Base-by-base conservation (phyloP, 148 eudicot genomes). In the Rheum nobile region DNA sequence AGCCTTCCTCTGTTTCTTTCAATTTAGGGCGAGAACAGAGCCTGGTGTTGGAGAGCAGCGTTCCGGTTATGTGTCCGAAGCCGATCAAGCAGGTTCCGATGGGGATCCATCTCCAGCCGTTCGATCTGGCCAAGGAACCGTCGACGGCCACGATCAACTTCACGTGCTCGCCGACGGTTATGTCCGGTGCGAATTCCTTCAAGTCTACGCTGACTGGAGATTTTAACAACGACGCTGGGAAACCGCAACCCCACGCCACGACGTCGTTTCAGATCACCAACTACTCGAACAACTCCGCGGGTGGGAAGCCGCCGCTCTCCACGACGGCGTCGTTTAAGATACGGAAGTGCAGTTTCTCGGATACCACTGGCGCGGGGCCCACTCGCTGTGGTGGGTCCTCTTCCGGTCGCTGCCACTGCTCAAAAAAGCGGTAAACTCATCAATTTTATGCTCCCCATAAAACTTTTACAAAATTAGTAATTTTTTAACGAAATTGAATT, bases 341-440 rank as follows among this genome's bases (percentile, higher is more conserved):
- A 31, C 79, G 89, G 77, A 94, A 94, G 96, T 89, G 97, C 65
- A 78, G 67, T 31, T 85, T 83, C 57, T 90, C 97, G 28, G 92
- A 86, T 46, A 81, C 79, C 71, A 82, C 75, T 8, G 83, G 39
- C 17, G 85, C 88, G 2, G 83, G 34, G 19, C 84, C 88, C 74
- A 92, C 92, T 77, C 89, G 89, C 89, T 93, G 98, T 67, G 88
- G 88, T 69, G 94, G 89, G 8, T 79, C 91, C 24, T 81, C 89
- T 44, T 84, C 91, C 67, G 92, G 97, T 61, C 85, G 86, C 1
- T 91, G 97, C 79, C 96, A 91, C 78, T 94, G 98, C 46, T 89
- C 97, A 50, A 94, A 91, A 82, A 84, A 83, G 72, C 83, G 96
- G 98, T 91, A 71, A 17, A 32, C 43, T 61, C 0, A 29, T 8